phyloP scores from a whole-genome alignment of 2,329 filamentous ascomycete species.

The Hymenoscyphus salicellus region DNA sequence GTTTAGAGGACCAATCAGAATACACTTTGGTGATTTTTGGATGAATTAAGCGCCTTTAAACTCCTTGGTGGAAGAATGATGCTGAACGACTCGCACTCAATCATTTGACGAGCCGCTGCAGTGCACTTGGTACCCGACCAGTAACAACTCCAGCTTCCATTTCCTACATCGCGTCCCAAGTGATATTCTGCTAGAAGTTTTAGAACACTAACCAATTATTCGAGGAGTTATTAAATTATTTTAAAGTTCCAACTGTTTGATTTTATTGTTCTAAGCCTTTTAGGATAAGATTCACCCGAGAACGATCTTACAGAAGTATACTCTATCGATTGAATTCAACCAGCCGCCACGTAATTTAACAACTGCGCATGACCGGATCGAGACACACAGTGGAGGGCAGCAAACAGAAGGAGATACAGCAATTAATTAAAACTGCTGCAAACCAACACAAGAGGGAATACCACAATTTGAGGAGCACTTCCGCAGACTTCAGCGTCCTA shows the following conservation, averaged over 20 bases:
- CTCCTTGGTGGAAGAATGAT: not conserved
- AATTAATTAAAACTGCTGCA: not conserved
- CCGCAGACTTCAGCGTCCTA: too few relatives aligned
- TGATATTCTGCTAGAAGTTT: too few relatives aligned
- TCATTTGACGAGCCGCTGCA: not conserved
- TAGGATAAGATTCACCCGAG: too few relatives aligned
- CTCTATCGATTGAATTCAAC: not conserved
- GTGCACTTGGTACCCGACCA: not conserved
- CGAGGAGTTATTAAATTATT: too few relatives aligned
- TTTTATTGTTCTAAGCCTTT: too few relatives aligned
- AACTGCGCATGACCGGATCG: not conserved
- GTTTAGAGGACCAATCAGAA: not conserved
- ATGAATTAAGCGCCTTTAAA: not conserved
- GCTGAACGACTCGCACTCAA: not conserved
- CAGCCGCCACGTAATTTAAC: not conserved
- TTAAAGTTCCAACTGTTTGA: too few relatives aligned
- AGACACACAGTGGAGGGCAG: not conserved
- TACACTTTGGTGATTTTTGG: not conserved
- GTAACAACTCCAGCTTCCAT: not conserved
- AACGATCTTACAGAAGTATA: too few relatives aligned
- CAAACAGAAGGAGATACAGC: not conserved
- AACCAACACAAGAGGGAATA: not conserved
- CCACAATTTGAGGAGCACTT: not conserved
- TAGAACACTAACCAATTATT: too few relatives aligned
- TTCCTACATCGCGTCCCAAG: too few relatives aligned